Base-by-base conservation (phyloP, 257 asterid genomes). In the Prunella vulgaris region DNA sequence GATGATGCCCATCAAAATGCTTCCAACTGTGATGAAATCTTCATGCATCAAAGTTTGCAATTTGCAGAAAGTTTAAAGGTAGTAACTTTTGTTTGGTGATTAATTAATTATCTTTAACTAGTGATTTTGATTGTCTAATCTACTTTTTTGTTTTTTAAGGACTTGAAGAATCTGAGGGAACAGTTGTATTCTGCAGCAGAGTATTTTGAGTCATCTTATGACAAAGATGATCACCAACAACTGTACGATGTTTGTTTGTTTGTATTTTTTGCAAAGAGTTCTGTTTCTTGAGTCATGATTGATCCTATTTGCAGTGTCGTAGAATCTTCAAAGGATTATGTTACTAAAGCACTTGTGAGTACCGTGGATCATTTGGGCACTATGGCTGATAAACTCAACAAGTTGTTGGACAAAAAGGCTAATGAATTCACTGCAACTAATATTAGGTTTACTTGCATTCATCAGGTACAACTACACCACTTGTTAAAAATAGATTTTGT, bases 331-430 rank as follows among this genome's bases (percentile, higher is more conserved):
- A 92, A 83, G 78, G 97, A 92, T 61, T 92, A 89, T 72, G 86
- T 83, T 32, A 75, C 78, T 25, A 83, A 82, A 52, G 96, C 97
- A 64, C 75, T 92, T 40, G 85, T 89, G 14, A 92, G 79, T 53
- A 89, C 95, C 13, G 93, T 92, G 64, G 97, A 92, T 61, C 97
- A 92, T 69, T 68, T 92, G 85, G 97, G 97, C 12, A 85, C 93
- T 24, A 86, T 87, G 71, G 88, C 97, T 54, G 88, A 78, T 60
- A 92, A 86, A 69, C 85, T 92, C 73, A 79, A 77, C 73, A 81
- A 71, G 54, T 89, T 87, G 79, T 82, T 92, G 83, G 93, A 85
- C 73, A 87, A 82, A 78, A 87, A 84, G 60, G 80, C 85, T 64
- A 60, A 77, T 67, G 88, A 87, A 68, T 77, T 89, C 79, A 76